Evolutionary conservation across 2,329 filamentous ascomycete species (phyloP), one percentile per base, ranked within the genome.

Genomic region (Pezicula neosporulosa): DNA sequence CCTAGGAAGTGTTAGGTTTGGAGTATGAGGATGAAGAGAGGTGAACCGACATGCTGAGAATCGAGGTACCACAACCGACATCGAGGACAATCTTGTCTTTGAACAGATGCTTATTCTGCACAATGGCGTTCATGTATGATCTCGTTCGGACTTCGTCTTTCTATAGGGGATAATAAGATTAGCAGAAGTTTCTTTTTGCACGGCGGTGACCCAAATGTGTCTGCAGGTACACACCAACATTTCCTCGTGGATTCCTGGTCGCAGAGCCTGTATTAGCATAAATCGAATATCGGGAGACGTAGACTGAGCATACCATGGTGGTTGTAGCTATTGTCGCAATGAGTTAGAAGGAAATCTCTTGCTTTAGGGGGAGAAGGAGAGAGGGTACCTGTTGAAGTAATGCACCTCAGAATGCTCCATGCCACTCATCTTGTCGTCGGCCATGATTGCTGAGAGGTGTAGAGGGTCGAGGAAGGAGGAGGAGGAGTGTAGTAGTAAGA

Each of bases 131-230:
- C 79, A 96, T 93, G 80, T 99, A 99, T 56, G 91, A 96, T 70
- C 85, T 83, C 51, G 94, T 99, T 62, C 94, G 90, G 55, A 99
- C 92, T 74, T 99, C 94, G 75, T 99, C 94, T 87, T 97, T 97
- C 90, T 96, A 67, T 55, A 66, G 36, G 15, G 43, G 48, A 54
- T 55, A 60, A 54, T 53, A 59, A 54, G 56, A 50, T 58, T 42
- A 54, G 53, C 48, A 48, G 53, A 54, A 54, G 47, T 42, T 47
- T 30, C 27, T 49, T 49, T 13, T 43, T 39, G 42, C 44, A 41
- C 41, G 30, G 45, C 55, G 43, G 48, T 50, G 56, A 51, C 41
- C 49, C 24, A 48, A 21, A 38, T 46, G 51, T 42, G 54, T 54
- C 55, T 52, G 56, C 53, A 52, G 48, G 56, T 63, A 83, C 89